Base-by-base conservation (phyloP, 768 basidiomycete genomes). In the Dictyophora rubrovolvata region DNA sequence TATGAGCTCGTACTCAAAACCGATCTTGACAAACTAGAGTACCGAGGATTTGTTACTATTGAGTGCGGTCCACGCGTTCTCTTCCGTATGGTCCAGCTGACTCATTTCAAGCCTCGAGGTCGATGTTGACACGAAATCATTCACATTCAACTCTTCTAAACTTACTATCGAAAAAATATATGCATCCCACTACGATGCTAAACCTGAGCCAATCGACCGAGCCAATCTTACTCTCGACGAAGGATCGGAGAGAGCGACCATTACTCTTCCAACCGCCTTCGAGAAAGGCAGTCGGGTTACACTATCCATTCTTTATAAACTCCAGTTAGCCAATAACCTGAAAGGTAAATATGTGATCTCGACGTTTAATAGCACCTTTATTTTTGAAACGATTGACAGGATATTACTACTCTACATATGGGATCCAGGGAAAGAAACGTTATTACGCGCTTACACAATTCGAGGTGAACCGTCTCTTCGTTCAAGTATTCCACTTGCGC, bases 381-480 rank as follows among this genome's bases (percentile, higher is more conserved):
- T 42, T n/a, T 42, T 9, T 48, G 10, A 33, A 14, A 61, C 60
- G 54, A 37, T 59, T 42, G 61, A 62, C 66, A 67, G 23, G 67
- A 18, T 92, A 93, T 70, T 93, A 93, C 74, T 79, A 79, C 62
- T 82, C 85, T 23, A 71, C 78, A 14, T 84, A 78, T 68, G 80
- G 86, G 67, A 69, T 79, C 47, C 79, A 83, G 51, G 85, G 84
- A 34, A 78, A 82, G 63, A 81, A 79, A 63, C 80, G 81, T 66
- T 74, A 79, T 61, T 88, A 89, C 67, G 78, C 86, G 23, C 74
- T 98, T 54, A 96, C 95, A 36, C 94, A 98, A 72, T 95, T 93
- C 63, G 91, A 87, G 76, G 87, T 42, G n/a, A 42, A 14, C 42
- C 42, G 4, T 9, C 3, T 12, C 14, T 14, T 42, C 10, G 42